Conservation (phyloP, 192 early-diverging fungal genomes). For the Backusella liffmaniae region DNA sequence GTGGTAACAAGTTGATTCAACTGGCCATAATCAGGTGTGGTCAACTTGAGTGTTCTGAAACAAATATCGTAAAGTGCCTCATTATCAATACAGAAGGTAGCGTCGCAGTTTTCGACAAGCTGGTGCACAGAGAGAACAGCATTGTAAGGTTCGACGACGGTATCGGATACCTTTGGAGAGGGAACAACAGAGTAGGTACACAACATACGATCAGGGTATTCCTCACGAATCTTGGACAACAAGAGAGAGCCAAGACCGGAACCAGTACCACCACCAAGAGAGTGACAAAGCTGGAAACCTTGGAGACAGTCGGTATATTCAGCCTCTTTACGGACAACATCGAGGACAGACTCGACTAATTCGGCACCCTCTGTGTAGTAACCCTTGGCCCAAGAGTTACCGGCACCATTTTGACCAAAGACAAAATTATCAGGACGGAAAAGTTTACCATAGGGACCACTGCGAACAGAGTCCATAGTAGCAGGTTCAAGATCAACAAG, state of each 20-base stretch:
- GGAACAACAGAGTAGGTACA: conserved; percentile 75
- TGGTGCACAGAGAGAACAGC: conserved; percentile 97
- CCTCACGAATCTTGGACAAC: conserved; percentile 73
- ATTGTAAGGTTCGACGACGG: conserved; percentile 99
- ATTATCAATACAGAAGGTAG: conserved; percentile 99
- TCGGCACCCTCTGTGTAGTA: conserved; percentile 81
- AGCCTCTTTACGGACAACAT: conserved; percentile 64
- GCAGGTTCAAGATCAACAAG: conserved; percentile 80
- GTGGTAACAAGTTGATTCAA: conserved; percentile 94
- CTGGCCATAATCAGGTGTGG: conserved; percentile 88
- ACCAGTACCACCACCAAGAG: conserved; percentile 72
- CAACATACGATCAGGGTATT: conserved; percentile 74
- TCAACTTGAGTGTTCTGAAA: conserved; percentile 94
- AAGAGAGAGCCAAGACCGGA: conserved; percentile 72
- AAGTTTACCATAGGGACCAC: conserved; percentile 53
- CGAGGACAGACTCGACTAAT: conserved; percentile 63
- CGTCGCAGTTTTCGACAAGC: conserved; percentile 98
- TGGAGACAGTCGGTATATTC: conserved; percentile 67
- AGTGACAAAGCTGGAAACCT: conserved; percentile 75
- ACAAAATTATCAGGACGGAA: conserved; percentile 76
- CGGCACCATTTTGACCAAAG: conserved; percentile 73
- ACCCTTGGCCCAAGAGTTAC: conserved; percentile 94
- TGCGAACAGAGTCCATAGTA: conserved; percentile 62
- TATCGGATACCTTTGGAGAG: conserved; percentile 78
- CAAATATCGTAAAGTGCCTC: conserved; percentile 99